Conservation (phyloP, 768 basidiomycete species). For the Boletus insuetus region DNA sequence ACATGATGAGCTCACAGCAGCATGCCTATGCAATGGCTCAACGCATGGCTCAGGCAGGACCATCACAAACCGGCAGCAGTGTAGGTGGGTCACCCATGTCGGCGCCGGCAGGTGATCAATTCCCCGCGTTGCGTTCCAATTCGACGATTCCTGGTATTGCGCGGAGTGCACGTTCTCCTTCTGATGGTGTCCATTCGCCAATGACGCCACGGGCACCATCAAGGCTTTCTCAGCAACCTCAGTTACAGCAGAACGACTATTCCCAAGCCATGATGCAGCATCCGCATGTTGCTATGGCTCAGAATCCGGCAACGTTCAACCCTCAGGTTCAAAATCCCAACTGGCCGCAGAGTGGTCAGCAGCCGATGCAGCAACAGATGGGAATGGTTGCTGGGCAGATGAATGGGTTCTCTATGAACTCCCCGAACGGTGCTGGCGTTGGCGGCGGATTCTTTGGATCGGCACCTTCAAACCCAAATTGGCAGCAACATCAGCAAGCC, state of each 20-base stretch:
- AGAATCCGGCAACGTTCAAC: conserved; percentile 21
- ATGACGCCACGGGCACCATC: conserved; percentile 38
- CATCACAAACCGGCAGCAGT: conserved; percentile 26
- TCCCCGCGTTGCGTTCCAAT: conserved; percentile 56
- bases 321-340: conserved; percentile 41
- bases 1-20: conserved; percentile 35
- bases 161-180: conserved; percentile 72
- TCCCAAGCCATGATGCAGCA: conserved; percentile 39
- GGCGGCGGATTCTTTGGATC: conserved; percentile 26
- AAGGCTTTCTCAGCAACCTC: conserved; percentile 40
- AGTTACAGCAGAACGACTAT: conserved; percentile 46
- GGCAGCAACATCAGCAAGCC: conserved; percentile 29
- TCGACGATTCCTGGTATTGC: conserved; percentile 70
- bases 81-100: conserved; percentile 44
- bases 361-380: conserved; percentile 43
- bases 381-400: conserved; percentile 36
- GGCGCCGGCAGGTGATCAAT: conserved; percentile 37
- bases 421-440: conserved; percentile 36
- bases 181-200: conserved; percentile 52
- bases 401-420: conserved; percentile 33
- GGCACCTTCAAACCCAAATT: conserved; percentile 24
- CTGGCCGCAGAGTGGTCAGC: conserved; percentile 55
- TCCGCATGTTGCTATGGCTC: conserved; percentile 32
- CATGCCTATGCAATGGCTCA: conserved; percentile 41
- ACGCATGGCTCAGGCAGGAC: conserved; percentile 42